Evolutionary conservation across 2,329 filamentous ascomycete species (phyloP).

Genomic region (Fragosphaeria purpurea): DNA sequence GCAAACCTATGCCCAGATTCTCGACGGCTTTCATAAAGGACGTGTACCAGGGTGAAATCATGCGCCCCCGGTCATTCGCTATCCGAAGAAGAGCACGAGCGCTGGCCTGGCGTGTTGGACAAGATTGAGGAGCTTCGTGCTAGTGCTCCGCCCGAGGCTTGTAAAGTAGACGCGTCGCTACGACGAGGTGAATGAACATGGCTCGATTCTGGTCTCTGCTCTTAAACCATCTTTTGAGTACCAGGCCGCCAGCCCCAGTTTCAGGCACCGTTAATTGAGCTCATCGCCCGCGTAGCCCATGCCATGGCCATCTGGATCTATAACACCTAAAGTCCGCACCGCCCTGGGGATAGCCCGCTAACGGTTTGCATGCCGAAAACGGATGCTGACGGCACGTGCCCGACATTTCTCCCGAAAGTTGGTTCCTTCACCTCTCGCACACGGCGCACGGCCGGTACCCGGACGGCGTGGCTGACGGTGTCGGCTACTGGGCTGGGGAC

Average conservation of each 20-base stretch:
- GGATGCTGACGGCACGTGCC: no score
- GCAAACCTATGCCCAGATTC: conserved; percentile 11
- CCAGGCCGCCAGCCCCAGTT: conserved; percentile 14
- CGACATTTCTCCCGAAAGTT: background rate
- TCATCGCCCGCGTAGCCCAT: conserved; percentile 13
- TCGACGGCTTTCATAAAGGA: conserved; percentile 11
- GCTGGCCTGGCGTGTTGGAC: conserved; percentile 12
- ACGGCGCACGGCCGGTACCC: conserved; percentile 18
- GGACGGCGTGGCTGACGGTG: conserved; percentile 16
- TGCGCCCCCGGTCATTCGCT: conserved; percentile 8
- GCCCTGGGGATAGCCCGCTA: conserved; percentile 14
- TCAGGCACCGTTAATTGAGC: conserved; percentile 20
- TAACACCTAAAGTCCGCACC: conserved; percentile 4
- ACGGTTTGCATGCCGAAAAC: no score
- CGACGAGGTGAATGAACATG: no score
- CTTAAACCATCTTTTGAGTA: conserved; percentile 9
- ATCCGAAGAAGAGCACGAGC: conserved; percentile 10
- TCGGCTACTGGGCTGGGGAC: conserved; percentile 20
- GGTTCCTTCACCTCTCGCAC: conserved; percentile 19
- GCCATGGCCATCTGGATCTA: conserved; percentile 11
- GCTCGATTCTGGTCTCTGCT: background rate
- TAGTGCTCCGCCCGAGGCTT: background rate
- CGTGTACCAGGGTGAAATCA: background rate
- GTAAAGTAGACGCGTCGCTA: no score
- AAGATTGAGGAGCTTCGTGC: conserved; percentile 11